Percentiles rank a stretch among this genome's conserved stretches.
Evolutionary conservation across 225 moss, liverwort and hornwort genomes (phyloP).

Genomic region (Marchantia polymorpha): DNA sequence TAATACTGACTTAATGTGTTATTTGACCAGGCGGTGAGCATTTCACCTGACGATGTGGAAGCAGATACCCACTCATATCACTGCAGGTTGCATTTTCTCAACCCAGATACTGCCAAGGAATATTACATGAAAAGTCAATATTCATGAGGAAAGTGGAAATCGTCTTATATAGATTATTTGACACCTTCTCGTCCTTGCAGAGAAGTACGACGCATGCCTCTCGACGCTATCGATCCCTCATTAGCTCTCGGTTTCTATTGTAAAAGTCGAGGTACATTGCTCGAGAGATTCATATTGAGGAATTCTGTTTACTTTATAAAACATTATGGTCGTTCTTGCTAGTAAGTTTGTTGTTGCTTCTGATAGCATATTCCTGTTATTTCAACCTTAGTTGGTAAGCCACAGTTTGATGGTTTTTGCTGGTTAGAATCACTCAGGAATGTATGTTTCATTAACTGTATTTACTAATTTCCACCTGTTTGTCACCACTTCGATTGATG

Average conservation of each 20-base stretch:
- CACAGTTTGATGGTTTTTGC: neutral
- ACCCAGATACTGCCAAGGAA: neutral
- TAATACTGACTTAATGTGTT: neutral
- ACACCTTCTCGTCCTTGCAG: constrained; percentile 39
- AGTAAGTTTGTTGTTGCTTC: neutral
- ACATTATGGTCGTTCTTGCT: neutral
- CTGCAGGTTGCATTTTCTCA: constrained; percentile 60
- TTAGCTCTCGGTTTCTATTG: constrained; percentile 98
- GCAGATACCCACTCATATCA: constrained; percentile 91
- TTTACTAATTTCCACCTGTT: neutral
- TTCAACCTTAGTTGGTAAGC: neutral
- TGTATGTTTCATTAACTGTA: neutral
- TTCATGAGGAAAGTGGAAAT: no score
- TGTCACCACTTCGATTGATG: neutral
- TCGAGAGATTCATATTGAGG: neutral
- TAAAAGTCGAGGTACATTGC: constrained; percentile 58
- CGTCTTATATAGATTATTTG: neutral
- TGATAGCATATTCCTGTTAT: neutral
- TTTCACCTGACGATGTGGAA: constrained; percentile 56
- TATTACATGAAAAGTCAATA: neutral
- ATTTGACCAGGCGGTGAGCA: constrained; percentile 63
- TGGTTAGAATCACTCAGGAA: neutral
- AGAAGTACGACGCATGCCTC: constrained; percentile 77
- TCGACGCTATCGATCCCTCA: constrained; percentile 92
- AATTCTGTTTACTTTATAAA: neutral